Conservation (phyloP, 2,329 filamentous ascomycete genomes). For the Dactylellina sp. region DNA sequence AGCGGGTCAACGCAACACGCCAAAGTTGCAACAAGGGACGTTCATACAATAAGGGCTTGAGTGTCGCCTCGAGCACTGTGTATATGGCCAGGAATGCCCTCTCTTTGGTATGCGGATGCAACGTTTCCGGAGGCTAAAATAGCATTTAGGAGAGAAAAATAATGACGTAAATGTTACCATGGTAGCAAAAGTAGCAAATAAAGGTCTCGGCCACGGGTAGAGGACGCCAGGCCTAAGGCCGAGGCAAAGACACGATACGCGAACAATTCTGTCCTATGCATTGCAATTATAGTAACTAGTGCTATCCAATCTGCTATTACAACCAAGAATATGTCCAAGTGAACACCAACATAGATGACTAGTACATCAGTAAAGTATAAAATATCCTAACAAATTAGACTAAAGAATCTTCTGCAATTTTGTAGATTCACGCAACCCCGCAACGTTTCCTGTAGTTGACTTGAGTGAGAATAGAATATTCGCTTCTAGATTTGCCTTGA, state of each 20-base stretch:
- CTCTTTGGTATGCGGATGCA: neutral
- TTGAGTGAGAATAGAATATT: conserved; percentile 24
- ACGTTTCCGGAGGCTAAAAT: neutral
- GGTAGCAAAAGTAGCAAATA: no score
- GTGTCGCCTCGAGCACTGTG: conserved; percentile 1
- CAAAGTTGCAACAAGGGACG: conserved; percentile 16
- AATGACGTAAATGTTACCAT: no score
- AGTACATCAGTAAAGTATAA: conserved; percentile 16
- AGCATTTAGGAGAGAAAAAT: no score
- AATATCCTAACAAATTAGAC: no score
- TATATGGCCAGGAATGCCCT: neutral
- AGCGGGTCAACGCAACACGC: conserved; percentile 40
- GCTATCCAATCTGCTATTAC: no score
- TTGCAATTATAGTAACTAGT: neutral
- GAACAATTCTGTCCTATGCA: no score
- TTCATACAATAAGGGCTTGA: conserved; percentile 13
- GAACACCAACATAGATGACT: neutral
- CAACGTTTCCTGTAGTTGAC: conserved; percentile 2
- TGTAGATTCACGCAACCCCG: conserved; percentile 9
- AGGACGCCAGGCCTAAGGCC: no score
- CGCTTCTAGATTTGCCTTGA: conserved; percentile 24
- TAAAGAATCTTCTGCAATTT: conserved; percentile 19
- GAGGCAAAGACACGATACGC: no score
- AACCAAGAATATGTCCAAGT: no score
- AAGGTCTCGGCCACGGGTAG: no score